These are phyloP conservation scores for Cephaloascus albidus DNA, from an alignment of 805 yeast species.

Conservation along the genomic window DNA sequence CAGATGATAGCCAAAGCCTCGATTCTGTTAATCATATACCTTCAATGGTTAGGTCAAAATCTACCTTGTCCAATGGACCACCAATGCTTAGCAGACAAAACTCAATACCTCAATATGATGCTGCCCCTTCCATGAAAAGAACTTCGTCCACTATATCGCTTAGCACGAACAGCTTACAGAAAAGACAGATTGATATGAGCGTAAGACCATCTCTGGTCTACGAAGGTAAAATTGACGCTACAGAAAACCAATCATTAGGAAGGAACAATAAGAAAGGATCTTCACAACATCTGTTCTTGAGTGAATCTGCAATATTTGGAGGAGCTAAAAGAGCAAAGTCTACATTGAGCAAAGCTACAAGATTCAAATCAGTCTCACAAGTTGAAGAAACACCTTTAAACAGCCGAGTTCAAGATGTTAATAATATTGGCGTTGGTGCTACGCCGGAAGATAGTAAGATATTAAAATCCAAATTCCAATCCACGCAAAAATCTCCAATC, in stretches of 20 bases:
- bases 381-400: neutral
- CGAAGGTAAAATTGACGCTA: too few relatives aligned
- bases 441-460: neutral
- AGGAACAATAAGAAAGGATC: neutral
- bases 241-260: neutral
- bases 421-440: neutral
- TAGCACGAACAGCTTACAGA: constrained; percentile 10
- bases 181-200: constrained; percentile 11
- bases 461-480: neutral
- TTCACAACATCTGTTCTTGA: neutral
- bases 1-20: neutral
- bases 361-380: neutral
- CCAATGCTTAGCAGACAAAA: constrained; percentile 11
- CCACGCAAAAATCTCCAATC: neutral
- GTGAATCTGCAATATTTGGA: neutral
- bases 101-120: constrained; percentile 8
- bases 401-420: neutral
- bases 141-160: constrained; percentile 5
- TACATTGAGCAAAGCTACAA: neutral
- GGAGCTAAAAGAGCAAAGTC: neutral
- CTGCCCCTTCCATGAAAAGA: neutral
- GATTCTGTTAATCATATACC: constrained; percentile 3
- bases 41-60: constrained; percentile 4
- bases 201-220: too few relatives aligned
- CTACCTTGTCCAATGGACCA: constrained; percentile 11